These are phyloP conservation scores for Juncus inflexus DNA, from an alignment of 176 grass and related monocot species.

Conservation along the genomic window DNA sequence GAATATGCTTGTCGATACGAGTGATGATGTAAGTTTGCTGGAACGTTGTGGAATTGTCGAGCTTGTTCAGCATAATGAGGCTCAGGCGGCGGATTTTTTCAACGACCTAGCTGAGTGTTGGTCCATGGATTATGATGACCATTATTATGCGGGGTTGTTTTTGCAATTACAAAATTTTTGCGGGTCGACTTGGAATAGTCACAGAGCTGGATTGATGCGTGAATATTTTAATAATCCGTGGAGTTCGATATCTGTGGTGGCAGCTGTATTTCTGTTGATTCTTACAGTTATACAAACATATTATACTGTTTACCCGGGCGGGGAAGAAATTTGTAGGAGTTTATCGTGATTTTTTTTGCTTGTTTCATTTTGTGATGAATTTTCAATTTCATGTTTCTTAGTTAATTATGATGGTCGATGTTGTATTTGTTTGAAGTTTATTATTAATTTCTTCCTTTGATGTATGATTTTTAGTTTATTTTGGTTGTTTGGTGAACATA, in stretches of 20 bases:
- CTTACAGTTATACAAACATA: conserved; percentile 29
- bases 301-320: conserved; percentile 16
- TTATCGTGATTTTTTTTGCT: not conserved
- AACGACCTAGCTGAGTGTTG: not conserved
- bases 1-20: conserved; percentile 30
- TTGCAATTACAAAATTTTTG: conserved; percentile 2
- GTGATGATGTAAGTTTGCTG: conserved; percentile 31
- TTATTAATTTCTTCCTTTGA: too few relatives aligned
- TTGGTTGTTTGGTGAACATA: too few relatives aligned
- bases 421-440: too few relatives aligned
- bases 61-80: conserved; percentile 14
- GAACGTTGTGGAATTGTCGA: conserved; percentile 1
- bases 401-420: too few relatives aligned
- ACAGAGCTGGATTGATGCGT: conserved; percentile 15
- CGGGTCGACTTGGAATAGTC: not conserved
- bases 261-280: not conserved
- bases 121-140: not conserved
- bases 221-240: conserved; percentile 47
- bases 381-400: too few relatives aligned
- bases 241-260: conserved; percentile 31
- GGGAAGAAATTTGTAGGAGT: not conserved
- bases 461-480: too few relatives aligned
- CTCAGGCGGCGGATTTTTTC: conserved; percentile 8
- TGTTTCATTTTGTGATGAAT: too few relatives aligned
- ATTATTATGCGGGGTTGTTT: conserved; percentile 15